Evolutionary conservation across 2,329 filamentous ascomycete genomes (phyloP), one percentile per base, ranked within the genome.

Genomic region (Sarocladium brachiariae): DNA sequence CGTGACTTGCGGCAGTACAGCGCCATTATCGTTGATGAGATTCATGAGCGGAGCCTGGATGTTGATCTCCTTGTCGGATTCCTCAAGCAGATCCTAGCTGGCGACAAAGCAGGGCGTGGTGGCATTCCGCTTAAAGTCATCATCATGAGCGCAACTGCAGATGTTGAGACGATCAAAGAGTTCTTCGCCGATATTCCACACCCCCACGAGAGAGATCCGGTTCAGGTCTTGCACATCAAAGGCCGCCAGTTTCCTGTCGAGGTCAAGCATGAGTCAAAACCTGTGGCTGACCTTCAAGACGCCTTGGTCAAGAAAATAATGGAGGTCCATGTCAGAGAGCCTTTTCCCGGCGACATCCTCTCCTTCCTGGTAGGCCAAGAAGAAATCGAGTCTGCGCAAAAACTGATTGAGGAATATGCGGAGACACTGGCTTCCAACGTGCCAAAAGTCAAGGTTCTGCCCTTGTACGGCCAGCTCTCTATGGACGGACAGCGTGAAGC

Each of bases 111-210:
- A 39, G 83, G 83, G 6, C 80, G 86, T 4, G 83, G 84, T 7
- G 87, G 86, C 4, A 71, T 86, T 25, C 84, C 87, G 1, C 71
- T 99, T 51, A 97, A 96, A 65, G 83, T 97, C 3, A 80, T 96
- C 30, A 81, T 97, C 62, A 99, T 99, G 93, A 96, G 91, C 75
- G 93, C 93, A 47, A 99, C 93, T 6, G 89, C 90, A 33, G 89
- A 97, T 65, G 83, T 96, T 52, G 84, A 92, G 53, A 81, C 78
- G 51, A 81, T 97, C 27, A 76, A 81, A 38, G 71, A 73, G 0
- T 97, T 96, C 65, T 96, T 97, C 70, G 68, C 71, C 8, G 59
- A 63, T 7, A 46, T 57, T 4, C 30, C 46, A 7, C 46, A 35
- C 16, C 48, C 53, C 2, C 43, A 59, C 4, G 52, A 56, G 23